A percentile compares a stretch with the other conserved stretches of the same genome.
phyloP scores from a whole-genome alignment of 257 asterid genomes.

The Fraxinus cuspidata region DNA sequence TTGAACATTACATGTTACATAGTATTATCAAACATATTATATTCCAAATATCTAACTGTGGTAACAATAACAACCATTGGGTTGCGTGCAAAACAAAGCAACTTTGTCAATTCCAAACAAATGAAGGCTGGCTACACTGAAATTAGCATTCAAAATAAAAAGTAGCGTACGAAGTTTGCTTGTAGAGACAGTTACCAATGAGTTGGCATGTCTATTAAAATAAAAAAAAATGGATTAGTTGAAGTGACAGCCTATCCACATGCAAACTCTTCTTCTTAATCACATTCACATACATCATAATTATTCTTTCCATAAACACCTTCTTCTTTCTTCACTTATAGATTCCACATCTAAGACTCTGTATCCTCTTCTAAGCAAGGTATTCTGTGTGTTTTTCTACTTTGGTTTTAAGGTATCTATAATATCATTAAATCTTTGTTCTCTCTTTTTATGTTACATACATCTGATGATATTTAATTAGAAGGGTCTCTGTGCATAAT shows the following conservation, averaged over 20 bases:
- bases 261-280: conserved; percentile 30
- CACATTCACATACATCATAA: conserved; percentile 12
- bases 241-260: conserved; percentile 65
- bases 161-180: conserved; percentile 42
- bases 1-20: too few relatives aligned
- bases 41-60: too few relatives aligned
- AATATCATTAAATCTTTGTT: not conserved
- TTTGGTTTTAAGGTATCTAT: not conserved
- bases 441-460: not conserved
- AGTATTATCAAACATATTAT: too few relatives aligned
- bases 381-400: conserved; percentile 23
- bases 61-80: not conserved
- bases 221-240: conserved; percentile 34
- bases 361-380: conserved; percentile 35
- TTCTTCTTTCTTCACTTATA: conserved; percentile 24
- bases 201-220: conserved; percentile 38
- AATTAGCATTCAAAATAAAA: not conserved
- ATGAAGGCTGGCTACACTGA: not conserved
- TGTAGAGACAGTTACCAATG: conserved; percentile 47
- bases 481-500: not conserved
- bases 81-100: not conserved
- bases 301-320: not conserved
- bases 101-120: conserved; percentile 3
- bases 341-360: conserved; percentile 23
- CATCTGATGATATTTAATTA: not conserved